Evolutionary conservation across 192 early-diverging fungal genomes (phyloP).

Genomic region (Allomyces macrogynus): DNA sequence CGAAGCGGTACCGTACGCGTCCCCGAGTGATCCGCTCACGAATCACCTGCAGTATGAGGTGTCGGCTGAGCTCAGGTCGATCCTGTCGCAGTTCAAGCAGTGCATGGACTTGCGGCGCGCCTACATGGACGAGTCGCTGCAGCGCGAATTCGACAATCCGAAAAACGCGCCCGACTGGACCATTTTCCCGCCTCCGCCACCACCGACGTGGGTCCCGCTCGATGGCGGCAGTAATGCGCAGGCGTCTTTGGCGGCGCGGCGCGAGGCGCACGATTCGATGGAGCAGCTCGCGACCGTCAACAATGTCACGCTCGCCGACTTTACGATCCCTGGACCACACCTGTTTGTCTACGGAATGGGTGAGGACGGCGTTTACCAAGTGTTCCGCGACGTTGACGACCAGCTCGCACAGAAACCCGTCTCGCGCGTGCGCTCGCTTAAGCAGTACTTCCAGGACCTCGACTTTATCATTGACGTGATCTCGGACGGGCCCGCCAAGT

Average conservation of each 20-base stretch:
- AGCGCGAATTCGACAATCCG: conserved; percentile 63
- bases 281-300: neutral
- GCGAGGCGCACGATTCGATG: neutral
- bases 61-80: conserved; percentile 32
- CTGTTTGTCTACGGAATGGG: conserved; percentile 24
- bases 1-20: no score
- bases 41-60: conserved; percentile 16
- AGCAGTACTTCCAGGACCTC: conserved; percentile 70
- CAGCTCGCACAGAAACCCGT: conserved; percentile 10
- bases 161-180: conserved; percentile 54
- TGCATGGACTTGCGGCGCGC: conserved; percentile 63
- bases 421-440: conserved; percentile 40
- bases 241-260: conserved; percentile 5
- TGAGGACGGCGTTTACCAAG: conserved; percentile 38
- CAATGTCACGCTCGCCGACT: conserved; percentile 19
- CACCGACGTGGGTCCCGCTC: conserved; percentile 41
- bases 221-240: neutral
- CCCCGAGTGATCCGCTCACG: no score
- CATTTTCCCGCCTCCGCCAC: conserved; percentile 70
- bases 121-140: conserved; percentile 57
- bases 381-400: conserved; percentile 18
- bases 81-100: conserved; percentile 38
- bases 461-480: conserved; percentile 57
- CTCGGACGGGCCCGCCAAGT: conserved; percentile 78
- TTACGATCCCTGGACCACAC: conserved; percentile 15